Base-by-base conservation (phyloP, 2,329 filamentous ascomycete species). In the Fusarium marasasianum region DNA sequence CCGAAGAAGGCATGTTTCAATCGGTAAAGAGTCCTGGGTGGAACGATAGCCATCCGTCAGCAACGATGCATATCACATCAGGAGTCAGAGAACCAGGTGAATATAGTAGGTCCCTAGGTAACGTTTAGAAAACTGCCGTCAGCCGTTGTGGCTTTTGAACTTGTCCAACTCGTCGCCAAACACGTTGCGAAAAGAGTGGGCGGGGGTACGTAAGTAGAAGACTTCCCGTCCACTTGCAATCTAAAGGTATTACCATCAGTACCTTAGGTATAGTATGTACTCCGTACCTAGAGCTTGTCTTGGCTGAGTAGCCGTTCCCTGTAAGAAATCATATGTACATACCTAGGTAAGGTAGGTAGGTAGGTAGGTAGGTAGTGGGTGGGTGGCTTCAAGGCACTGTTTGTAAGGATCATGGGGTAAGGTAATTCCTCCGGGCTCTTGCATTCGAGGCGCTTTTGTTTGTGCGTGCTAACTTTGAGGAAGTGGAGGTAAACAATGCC, bases 121-220 rank as follows among this genome's bases (percentile, higher is more conserved):
- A 29, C 44, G 61, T 56, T 67, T 73, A 29, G 53, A 56, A 73
- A 50, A 71, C 71, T 63, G 71, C 57, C 35, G 61, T 43, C 53
- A 63, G 60, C 71, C 71, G 66, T 56, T 65, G 71, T 74, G 66
- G 71, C 71, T 72, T 71, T 54, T 66, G 26, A 59, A 64, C 45
- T 50, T 61, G 53, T 51, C 29, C 57, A 73, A 51, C 65, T 71
- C 48, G 41, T 38, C 62, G 61, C 59, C 50, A 65, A 66, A 61
- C 71, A 73, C 66, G 70, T 71, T 71, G 66, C 47, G 35, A 59
- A 41, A 73, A 66, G 70, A 68, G 62, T 62, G 66, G 62, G 45
- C 38, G 20, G 53, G 57, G 31, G 44, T 72, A 72, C 63, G 63
- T 69, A 72, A 54, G 51, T 47, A 45, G 26, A n/a, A 31, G 38